A percentile compares a stretch with the other conserved stretches of the same genome.
Evolutionary conservation across 768 basidiomycete species (phyloP).

Genomic region (Guyanaporus albipodus): DNA sequence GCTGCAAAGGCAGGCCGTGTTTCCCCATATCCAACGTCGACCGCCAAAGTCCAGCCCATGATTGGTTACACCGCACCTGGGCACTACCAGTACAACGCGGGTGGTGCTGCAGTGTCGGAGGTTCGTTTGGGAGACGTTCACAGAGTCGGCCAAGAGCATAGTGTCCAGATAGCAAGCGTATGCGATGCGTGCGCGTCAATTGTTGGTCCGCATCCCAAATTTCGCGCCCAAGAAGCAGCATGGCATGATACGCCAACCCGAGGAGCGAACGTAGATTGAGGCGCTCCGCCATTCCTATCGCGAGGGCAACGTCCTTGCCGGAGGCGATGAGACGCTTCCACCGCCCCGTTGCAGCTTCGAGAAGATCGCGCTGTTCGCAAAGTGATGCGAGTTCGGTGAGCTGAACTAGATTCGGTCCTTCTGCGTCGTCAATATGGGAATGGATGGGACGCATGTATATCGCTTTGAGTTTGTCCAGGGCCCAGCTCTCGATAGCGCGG

Average conservation of each 20-base stretch:
- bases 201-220: conserved; percentile 45
- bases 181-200: conserved; percentile 46
- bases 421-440: conserved; percentile 28
- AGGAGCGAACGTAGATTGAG: conserved; percentile 43
- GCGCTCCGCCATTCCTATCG: conserved; percentile 46
- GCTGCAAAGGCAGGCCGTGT: conserved; percentile 38
- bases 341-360: conserved; percentile 37
- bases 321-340: conserved; percentile 49
- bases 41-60: conserved; percentile 46
- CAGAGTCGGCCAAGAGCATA: conserved; percentile 45
- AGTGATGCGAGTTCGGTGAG: conserved; percentile 51
- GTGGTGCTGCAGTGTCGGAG: conserved; percentile 42
- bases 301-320: conserved; percentile 41
- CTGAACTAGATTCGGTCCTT: conserved; percentile 40
- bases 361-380: conserved; percentile 43
- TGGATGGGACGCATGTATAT: conserved; percentile 33
- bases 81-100: conserved; percentile 37
- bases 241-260: conserved; percentile 48
- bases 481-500: conserved; percentile 44
- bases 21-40: conserved; percentile 37
- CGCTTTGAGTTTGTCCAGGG: conserved; percentile 36
- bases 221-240: conserved; percentile 49
- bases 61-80: conserved; percentile 41
- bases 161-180: conserved; percentile 51
- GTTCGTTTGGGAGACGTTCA: conserved; percentile 39